Evolutionary conservation across 805 yeast species (phyloP), one percentile per base, ranked within the genome.

Genomic region (Peterozyma xylosa): DNA sequence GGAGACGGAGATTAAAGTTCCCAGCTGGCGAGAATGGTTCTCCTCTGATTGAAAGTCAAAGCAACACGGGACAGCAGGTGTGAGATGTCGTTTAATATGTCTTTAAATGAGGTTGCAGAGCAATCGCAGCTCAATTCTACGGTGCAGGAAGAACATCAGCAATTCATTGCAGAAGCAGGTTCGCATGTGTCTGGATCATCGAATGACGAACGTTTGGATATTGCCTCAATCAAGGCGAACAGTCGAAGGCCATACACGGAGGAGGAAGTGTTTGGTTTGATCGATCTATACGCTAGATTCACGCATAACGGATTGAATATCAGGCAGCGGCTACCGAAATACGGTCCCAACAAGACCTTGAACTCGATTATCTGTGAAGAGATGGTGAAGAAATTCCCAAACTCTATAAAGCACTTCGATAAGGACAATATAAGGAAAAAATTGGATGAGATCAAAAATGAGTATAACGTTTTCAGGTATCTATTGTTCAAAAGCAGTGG

Each of bases 171-270:
- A 7, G 27, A 21, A 7, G 7, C 4, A 7, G 27, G 7, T 21
- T 21, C 27, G 7, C 27, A 21, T 7, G 27, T 4, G 27, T 7
- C 27, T 21, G 27, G 27, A 4, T 21, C 27, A 21, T 21, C 27
- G 27, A 21, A 21, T 21, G 27, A 21, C 27, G 27, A 21, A 21
- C 27, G 27, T 21, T 21, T 21, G 27, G 27, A 21, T 21, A 21
- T 21, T 7, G 27, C 27, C 7, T 5, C 27, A 7, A 21, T 21
- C 5, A 45, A 45, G 41, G 50, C 43, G 3, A 42, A 42, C 14
- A 35, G 42, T 39, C 38, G 55, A 46, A 44, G 49, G 46, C 44
- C 53, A 42, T 35, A 45, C 30, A 45, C 47, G 9, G 44, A 45
- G 33, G 47, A 45, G 13, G 47, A 45, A 41, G 47, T 45, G 4